Percentiles rank a stretch among this genome's conserved stretches.
Evolutionary conservation across 208 protist genomes (phyloP).

Genomic region (Herpetomonas muscarum): DNA sequence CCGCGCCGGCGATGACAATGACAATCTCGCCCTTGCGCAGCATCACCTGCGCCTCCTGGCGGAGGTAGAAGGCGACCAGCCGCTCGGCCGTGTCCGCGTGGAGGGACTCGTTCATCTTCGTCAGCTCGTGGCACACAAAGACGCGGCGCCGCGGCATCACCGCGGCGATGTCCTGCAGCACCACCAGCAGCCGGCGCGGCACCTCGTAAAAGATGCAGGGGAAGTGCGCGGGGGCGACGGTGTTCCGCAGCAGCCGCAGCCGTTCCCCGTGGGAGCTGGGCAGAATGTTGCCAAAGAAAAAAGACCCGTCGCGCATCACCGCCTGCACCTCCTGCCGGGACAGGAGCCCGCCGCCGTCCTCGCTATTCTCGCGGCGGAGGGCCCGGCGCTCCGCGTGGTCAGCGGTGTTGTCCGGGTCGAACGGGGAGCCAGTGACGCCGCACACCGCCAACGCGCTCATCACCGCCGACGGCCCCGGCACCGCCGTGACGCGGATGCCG

Average conservation of each 20-base stretch:
- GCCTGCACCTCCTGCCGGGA: neutral
- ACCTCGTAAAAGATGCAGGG: constrained; percentile 89
- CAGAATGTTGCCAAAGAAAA: constrained; percentile 86
- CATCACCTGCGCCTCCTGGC: constrained; percentile 60
- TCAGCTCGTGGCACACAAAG: constrained; percentile 82
- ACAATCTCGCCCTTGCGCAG: constrained; percentile 81
- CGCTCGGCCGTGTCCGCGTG: constrained; percentile 77
- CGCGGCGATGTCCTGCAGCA: constrained; percentile 80
- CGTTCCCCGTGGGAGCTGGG: constrained; percentile 59
- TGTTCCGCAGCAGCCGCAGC: constrained; percentile 56
- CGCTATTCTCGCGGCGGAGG: neutral
- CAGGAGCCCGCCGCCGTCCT: neutral
- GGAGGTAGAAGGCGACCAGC: constrained; percentile 69
- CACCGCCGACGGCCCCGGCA: constrained; percentile 76
- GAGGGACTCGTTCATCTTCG: constrained; percentile 87
- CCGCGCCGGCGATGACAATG: constrained; percentile 71
- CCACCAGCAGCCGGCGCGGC: constrained; percentile 67
- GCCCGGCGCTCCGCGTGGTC: neutral
- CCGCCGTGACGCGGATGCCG: constrained; percentile 76
- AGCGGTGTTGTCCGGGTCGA: constrained; percentile 20
- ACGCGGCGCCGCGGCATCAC: constrained; percentile 70
- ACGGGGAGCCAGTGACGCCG: constrained; percentile 59
- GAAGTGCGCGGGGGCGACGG: constrained; percentile 50
- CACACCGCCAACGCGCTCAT: constrained; percentile 72
- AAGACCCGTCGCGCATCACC: constrained; percentile 64